Base-by-base conservation (phyloP, 345 rosid species). In the Melastoma malabathricum region DNA sequence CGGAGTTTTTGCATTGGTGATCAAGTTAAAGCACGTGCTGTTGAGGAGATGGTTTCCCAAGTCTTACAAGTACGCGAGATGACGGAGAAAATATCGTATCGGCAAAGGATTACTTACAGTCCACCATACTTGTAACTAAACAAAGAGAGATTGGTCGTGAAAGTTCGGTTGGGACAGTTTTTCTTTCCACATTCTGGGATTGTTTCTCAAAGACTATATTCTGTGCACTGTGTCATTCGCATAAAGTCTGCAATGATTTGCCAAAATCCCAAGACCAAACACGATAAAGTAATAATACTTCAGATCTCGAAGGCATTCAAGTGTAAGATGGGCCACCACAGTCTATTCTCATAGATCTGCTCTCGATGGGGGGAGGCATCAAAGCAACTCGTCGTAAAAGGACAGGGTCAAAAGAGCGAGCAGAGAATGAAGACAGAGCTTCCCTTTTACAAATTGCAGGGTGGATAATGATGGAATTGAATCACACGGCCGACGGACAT, bases 41-140 rank as follows among this genome's bases (percentile, higher is more conserved):
- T 65, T 84, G 51, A 59, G 69, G 44, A 84, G 72, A 72, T 81
- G 90, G 97, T 84, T 84, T 59, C 84, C 79, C 3, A 80, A 76
- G 38, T 80, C 94, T 47, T 84, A 84, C 58, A 86, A 64, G 59
- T 71, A 80, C 46, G 59, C 53, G 43, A 73, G 60, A 65, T 73
- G n/a, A n/a, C n/a, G 12, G 41, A 34, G 41, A 9, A 8, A 12
- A 34, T 34, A 34, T 34, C 41, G 9, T 6, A 1, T 34, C 41
- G 12, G 41, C 41, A 34, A 7, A 5, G 41, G 41, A 34, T 2
- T 9, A 34, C 41, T 34, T 5, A 7, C 12, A 34, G 9, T 34
- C 9, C 12, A 8, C 12, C 2, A 34, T 34, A 34, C 41, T 34
- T 34, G 41, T 34, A 9, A 34, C 12, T 34, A 34, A 7, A 6